These are phyloP conservation scores for Diplocarpon mali DNA, from an alignment of 2,329 filamentous ascomycete genomes.

Conservation along the genomic window DNA sequence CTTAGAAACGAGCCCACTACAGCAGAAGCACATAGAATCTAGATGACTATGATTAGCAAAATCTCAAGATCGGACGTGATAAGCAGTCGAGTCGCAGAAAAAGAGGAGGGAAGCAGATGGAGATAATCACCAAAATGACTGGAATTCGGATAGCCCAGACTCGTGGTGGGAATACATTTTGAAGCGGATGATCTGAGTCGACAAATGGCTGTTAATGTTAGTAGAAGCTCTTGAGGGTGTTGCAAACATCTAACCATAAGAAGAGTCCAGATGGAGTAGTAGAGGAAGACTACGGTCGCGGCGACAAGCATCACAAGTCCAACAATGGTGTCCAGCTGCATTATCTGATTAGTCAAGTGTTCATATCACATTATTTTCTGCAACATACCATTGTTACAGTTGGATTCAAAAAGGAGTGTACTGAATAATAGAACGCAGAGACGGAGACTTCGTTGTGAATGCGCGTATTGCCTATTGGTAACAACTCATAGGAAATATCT, in stretches of 20 bases:
- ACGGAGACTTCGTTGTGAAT: too few relatives aligned
- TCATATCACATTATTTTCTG: not conserved
- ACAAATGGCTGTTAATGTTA: slow-evolving; percentile 72
- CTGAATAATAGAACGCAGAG: slow-evolving; percentile 12
- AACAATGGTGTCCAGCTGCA: slow-evolving; percentile 79
- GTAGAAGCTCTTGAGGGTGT: not conserved
- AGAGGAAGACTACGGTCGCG: slow-evolving; percentile 65
- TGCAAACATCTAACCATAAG: slow-evolving; percentile 61
- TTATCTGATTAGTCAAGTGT: slow-evolving; percentile 9
- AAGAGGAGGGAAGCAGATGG: not conserved
- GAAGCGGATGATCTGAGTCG: slow-evolving; percentile 84
- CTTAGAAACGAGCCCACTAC: slow-evolving; percentile 94
- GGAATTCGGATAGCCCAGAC: slow-evolving; percentile 99
- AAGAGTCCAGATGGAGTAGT: slow-evolving; percentile 97
- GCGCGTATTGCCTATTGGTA: too few relatives aligned
- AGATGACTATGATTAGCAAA: not conserved
- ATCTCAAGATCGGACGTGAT: not conserved
- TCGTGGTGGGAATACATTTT: slow-evolving; percentile 90
- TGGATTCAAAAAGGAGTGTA: slow-evolving; percentile 20
- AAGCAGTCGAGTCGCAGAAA: not conserved
- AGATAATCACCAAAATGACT: slow-evolving; percentile 56
- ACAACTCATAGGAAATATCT: too few relatives aligned
- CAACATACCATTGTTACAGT: slow-evolving; percentile 27
- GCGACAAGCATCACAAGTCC: slow-evolving; percentile 66
- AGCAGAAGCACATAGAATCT: slow-evolving; percentile 64